These are phyloP conservation scores for Nigrospora osmanthi DNA, from an alignment of 2,329 filamentous ascomycete species.

Conservation along the genomic window DNA sequence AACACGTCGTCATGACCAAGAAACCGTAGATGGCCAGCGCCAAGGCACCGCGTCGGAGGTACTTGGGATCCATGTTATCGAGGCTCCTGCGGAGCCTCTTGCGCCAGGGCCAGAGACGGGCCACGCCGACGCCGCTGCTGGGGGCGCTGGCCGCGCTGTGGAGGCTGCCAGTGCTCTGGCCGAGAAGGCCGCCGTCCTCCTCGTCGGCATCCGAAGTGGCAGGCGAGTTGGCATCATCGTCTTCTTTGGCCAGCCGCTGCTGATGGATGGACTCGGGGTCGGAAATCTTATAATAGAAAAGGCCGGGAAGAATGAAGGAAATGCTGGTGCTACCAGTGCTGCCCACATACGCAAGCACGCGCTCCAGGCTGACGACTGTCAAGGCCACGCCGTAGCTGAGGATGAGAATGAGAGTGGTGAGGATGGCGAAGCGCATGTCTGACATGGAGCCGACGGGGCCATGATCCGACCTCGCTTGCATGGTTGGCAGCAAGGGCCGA, in stretches of 20 bases:
- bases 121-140: constrained; percentile 22
- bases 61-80: constrained; percentile 54
- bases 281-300: constrained; percentile 99
- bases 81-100: constrained; percentile 52
- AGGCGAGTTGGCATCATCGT: constrained; percentile 70
- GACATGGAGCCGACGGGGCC: constrained; percentile 60
- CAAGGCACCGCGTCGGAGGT: constrained; percentile 66
- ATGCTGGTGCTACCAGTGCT: constrained; percentile 93
- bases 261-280: constrained; percentile 80
- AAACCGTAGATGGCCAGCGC: constrained; percentile 75
- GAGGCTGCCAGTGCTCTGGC: constrained; percentile 37
- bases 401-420: constrained; percentile 81
- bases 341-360: constrained; percentile 90
- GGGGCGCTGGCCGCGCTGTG: constrained; percentile 30
- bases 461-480: constrained; percentile 38
- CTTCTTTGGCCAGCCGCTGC: constrained; percentile 80
- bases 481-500: constrained; percentile 33
- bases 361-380: constrained; percentile 81
- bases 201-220: constrained; percentile 36
- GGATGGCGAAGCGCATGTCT: constrained; percentile 79
- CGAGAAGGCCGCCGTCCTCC: constrained; percentile 30
- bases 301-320: constrained; percentile 88
- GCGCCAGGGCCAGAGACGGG: constrained; percentile 41
- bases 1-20: constrained; percentile 81
- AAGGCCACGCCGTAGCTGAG: constrained; percentile 83